Conservation (phyloP, 345 rosid genomes). For the Nephelium lappaceum region DNA sequence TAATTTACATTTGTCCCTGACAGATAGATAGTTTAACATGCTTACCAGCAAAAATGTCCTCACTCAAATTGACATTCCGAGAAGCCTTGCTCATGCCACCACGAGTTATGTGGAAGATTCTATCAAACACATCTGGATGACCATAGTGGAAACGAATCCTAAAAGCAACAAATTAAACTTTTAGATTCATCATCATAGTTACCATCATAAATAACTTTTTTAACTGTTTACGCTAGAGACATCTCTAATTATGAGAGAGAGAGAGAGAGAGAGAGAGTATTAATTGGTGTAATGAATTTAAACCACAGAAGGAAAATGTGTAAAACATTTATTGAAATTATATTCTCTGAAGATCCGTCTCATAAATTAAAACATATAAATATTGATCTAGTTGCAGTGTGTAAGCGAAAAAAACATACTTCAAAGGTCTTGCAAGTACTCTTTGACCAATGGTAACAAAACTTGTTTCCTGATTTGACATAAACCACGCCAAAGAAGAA, state of each 20-base stretch:
- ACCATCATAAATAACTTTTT: background rate
- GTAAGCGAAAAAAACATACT: slow-evolving; percentile 46
- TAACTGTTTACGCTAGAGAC: background rate
- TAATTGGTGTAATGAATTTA: background rate
- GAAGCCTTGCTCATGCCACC: slow-evolving; percentile 99
- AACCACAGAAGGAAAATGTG: background rate
- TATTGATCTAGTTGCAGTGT: background rate
- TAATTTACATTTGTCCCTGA: background rate
- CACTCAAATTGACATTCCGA: slow-evolving; percentile 90
- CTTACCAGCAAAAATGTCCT: slow-evolving; percentile 97
- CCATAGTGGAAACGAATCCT: slow-evolving; percentile 99
- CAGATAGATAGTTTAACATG: slow-evolving; percentile 13
- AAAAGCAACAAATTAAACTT: slow-evolving; percentile 24
- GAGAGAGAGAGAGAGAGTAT: too few relatives aligned
- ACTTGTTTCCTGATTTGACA: slow-evolving; percentile 98
- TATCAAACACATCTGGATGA: slow-evolving; percentile 94
- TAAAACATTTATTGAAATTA: background rate
- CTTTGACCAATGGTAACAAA: slow-evolving; percentile 97
- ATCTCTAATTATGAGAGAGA: too few relatives aligned
- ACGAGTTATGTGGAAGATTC: slow-evolving; percentile 92
- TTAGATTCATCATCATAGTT: slow-evolving; percentile 17
- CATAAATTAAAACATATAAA: slow-evolving; percentile 6
- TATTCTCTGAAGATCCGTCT: background rate
- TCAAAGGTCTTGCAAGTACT: slow-evolving; percentile 94
- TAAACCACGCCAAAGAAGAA: slow-evolving; percentile 98